Evolutionary conservation across 2,329 filamentous ascomycete species (phyloP), one percentile per base, ranked within the genome.

Genomic region (Aureobasidium sp.): DNA sequence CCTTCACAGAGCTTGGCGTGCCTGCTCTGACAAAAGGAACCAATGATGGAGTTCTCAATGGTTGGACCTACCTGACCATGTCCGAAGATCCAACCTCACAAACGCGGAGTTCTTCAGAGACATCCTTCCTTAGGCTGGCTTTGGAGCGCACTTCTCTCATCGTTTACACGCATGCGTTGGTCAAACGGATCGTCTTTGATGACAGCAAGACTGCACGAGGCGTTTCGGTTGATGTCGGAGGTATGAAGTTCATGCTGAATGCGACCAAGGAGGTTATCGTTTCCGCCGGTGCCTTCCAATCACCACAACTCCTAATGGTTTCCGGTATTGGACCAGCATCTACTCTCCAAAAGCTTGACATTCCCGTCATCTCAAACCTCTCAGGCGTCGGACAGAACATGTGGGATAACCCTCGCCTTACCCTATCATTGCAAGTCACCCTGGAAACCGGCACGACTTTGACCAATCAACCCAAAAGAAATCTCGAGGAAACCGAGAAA

Each of bases 321-420:
- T 32, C 27, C 21, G 45, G 48, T 69, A 65, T 71, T 39, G 65
- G 67, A 4, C 66, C 65, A 5, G 30, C 27, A 15, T n/a, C 27
- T 2, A 32, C 7, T 5, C 45, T 48, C 5, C 1, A 34, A 3
- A 1, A 2, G n/a, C 29, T 36, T 21, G n/a, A 47, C 21, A 58
- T 58, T 16, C 41, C 29, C 5, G 59, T 71, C 9, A n/a, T 71
- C 2, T 52, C 60, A 2, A 58, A 71, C 29, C 54, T 65, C 2
- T 63, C 69, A 5, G 70, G 70, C n/a, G 71, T 73, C 5, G 70
- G 70, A 25, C 66, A 70, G 49, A 69, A 69, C 44, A 47, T 69
- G 59, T 66, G 61, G 64, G 69, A 66, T 63, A 68, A 63, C 73
- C 73, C 66, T 45, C 69, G 72, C 64, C 79, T 82, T 16, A 71